Percentiles rank a stretch among this genome's conserved stretches.
phyloP scores from a whole-genome alignment of 164 flowering plant genomes.

The Macadamia integrifolia region DNA sequence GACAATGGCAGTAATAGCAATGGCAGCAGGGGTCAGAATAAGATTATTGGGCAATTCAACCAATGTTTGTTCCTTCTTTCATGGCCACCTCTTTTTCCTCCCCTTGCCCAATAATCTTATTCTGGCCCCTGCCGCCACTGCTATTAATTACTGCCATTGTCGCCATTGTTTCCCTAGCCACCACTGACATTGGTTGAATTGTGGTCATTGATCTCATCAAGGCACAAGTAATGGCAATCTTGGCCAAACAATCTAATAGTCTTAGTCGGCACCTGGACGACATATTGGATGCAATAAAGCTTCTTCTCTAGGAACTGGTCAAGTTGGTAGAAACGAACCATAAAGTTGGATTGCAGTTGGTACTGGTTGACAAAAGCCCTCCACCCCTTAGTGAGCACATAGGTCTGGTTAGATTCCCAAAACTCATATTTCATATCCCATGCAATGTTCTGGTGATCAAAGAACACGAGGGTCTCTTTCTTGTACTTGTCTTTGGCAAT shows the following conservation, averaged over 20 bases:
- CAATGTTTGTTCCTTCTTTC: too few species aligned
- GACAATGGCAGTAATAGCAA: too few species aligned
- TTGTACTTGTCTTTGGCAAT: background rate
- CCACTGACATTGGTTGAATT: too few species aligned
- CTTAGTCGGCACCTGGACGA: background rate
- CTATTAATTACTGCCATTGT: too few species aligned
- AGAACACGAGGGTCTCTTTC: background rate
- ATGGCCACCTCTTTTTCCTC: too few species aligned
- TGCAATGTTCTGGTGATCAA: background rate
- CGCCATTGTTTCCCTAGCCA: too few species aligned
- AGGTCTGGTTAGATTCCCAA: background rate
- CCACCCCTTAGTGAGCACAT: background rate
- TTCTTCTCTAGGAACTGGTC: background rate
- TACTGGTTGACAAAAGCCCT: background rate
- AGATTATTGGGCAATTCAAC: too few species aligned
- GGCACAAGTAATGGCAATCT: background rate
- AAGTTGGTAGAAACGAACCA: background rate
- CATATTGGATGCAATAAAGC: background rate
- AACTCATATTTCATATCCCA: background rate
- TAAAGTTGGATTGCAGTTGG: background rate
- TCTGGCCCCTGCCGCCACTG: too few species aligned
- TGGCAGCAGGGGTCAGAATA: too few species aligned
- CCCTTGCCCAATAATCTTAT: too few species aligned
- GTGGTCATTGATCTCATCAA: too few species aligned
- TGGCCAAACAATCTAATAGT: slow-evolving; percentile 1